These are phyloP conservation scores for Crotalaria pallida DNA, from an alignment of 306 rosid species.

Conservation along the genomic window DNA sequence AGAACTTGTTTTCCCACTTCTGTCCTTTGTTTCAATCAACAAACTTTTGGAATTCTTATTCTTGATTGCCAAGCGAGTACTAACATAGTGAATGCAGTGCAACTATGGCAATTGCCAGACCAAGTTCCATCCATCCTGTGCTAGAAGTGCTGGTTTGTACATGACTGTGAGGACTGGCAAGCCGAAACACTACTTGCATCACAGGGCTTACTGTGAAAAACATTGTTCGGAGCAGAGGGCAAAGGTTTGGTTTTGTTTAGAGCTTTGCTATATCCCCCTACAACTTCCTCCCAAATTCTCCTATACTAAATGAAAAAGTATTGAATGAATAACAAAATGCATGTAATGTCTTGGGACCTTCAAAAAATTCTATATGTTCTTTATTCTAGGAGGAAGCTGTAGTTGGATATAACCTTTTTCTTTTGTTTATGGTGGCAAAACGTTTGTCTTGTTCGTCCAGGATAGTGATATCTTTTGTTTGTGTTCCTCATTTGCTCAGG, in stretches of 20 bases:
- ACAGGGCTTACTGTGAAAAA: slow-evolving; percentile 91
- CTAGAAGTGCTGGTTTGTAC: slow-evolving; percentile 78
- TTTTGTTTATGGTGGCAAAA: neutral
- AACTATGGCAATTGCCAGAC: slow-evolving; percentile 86
- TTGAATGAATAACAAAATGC: too few relatives aligned
- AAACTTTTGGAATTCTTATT: neutral
- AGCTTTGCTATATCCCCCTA: too few relatives aligned
- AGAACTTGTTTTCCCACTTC: neutral
- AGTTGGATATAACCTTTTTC: too few relatives aligned
- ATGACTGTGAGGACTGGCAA: slow-evolving; percentile 73
- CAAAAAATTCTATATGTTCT: too few relatives aligned
- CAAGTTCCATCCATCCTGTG: slow-evolving; percentile 84
- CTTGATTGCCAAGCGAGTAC: slow-evolving; percentile 13
- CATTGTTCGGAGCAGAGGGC: slow-evolving; percentile 88
- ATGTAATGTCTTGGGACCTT: too few relatives aligned
- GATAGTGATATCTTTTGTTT: slow-evolving; percentile 4
- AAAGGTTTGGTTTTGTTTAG: slow-evolving; percentile 51
- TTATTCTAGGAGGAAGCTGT: too few relatives aligned
- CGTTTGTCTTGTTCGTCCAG: neutral
- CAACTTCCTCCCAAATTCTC: too few relatives aligned
- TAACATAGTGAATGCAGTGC: slow-evolving; percentile 57
- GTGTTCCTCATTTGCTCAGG: slow-evolving; percentile 43
- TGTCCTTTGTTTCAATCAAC: neutral
- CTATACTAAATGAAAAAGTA: too few relatives aligned
- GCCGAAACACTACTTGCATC: slow-evolving; percentile 35